Evolutionary conservation across 176 grass and related monocot species (phyloP).

Genomic region (Coix lacrymajobi): DNA sequence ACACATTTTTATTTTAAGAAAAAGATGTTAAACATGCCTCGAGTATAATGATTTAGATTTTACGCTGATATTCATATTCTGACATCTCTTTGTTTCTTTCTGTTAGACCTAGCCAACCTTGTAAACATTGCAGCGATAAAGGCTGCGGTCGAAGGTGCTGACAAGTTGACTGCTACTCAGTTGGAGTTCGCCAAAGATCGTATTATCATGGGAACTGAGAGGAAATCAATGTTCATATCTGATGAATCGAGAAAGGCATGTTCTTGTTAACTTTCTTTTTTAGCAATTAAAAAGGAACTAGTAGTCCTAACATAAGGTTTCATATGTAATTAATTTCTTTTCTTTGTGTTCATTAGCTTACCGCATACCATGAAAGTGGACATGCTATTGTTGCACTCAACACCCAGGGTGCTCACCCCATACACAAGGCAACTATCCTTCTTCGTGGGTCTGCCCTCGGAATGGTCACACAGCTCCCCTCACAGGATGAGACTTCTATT

Average conservation of each 20-base stretch:
- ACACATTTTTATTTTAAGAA: background rate
- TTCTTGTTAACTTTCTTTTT: constrained; percentile 5
- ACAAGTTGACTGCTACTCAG: constrained; percentile 63
- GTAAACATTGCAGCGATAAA: constrained; percentile 99
- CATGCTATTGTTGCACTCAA: constrained; percentile 98
- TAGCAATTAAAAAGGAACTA: background rate
- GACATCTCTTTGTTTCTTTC: constrained; percentile 16
- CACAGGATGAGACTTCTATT: constrained; percentile 95
- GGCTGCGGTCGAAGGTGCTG: constrained; percentile 90
- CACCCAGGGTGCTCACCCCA: constrained; percentile 80
- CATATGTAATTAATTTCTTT: background rate
- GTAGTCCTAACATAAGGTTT: background rate
- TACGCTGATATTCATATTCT: constrained; percentile 1
- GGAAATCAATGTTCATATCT: constrained; percentile 93
- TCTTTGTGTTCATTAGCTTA: constrained; percentile 56
- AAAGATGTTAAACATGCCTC: background rate
- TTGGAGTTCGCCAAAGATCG: constrained; percentile 98
- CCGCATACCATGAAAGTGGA: constrained; percentile 98
- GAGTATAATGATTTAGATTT: constrained; percentile 1
- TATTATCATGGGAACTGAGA: constrained; percentile 97
- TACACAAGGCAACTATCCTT: constrained; percentile 97
- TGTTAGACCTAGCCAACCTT: constrained; percentile 92
- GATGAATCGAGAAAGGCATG: constrained; percentile 90
- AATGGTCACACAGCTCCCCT: constrained; percentile 96
- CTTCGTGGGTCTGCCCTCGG: constrained; percentile 91